Conservation (phyloP, 768 basidiomycete species). For the Podaxis sp. region DNA sequence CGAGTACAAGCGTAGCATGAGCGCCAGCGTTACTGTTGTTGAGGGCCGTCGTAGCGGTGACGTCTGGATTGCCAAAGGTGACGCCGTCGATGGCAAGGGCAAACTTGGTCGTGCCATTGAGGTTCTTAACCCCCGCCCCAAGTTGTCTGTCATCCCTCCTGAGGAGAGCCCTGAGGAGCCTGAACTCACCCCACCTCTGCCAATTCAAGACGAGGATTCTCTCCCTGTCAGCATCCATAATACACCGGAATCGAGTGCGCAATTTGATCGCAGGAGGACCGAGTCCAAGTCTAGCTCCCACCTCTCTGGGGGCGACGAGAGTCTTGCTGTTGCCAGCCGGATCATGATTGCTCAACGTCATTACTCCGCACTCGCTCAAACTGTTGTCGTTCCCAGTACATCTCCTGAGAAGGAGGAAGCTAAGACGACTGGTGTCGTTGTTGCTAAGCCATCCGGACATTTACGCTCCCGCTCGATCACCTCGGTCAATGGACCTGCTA, state of each 20-base stretch:
- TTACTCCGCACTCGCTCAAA: conserved; percentile 70
- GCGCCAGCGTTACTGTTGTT: conserved; percentile 63
- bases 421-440: conserved; percentile 36
- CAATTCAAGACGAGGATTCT: conserved; percentile 55
- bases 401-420: conserved; percentile 40
- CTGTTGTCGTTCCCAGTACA: conserved; percentile 48
- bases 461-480: conserved; percentile 63
- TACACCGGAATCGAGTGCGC: conserved; percentile 56
- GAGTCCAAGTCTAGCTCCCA: conserved; percentile 60
- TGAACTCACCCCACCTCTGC: conserved; percentile 57
- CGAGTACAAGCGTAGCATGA: conserved; percentile 65
- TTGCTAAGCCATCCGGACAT: conserved; percentile 39
- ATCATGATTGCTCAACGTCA: conserved; percentile 77
- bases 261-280: conserved; percentile 51
- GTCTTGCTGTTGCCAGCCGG: conserved; percentile 46
- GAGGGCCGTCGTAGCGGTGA: conserved; percentile 73
- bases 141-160: conserved; percentile 64
- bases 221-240: conserved; percentile 42
- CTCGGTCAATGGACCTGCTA: conserved; percentile 43
- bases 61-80: conserved; percentile 73
- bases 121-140: conserved; percentile 64
- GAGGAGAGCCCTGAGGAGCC: conserved; percentile 47
- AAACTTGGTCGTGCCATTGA: conserved; percentile 61
- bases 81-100: conserved; percentile 65
- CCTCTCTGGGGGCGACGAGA: conserved; percentile 51